These are phyloP conservation scores for Dactylellina parvicollis DNA, from an alignment of 2,329 filamentous ascomycete species.

Conservation along the genomic window DNA sequence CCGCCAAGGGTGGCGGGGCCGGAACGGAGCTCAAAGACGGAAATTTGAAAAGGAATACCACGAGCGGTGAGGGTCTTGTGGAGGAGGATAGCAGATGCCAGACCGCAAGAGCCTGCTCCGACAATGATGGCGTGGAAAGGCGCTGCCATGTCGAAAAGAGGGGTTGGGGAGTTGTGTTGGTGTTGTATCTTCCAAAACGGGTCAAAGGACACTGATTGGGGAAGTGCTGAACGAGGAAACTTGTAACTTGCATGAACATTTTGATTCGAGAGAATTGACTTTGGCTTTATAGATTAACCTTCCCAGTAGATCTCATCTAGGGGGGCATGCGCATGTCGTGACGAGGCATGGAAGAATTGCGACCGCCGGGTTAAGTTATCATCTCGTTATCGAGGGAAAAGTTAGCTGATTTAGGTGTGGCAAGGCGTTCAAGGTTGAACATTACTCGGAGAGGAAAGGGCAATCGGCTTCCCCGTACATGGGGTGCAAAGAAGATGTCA, in stretches of 20 bases:
- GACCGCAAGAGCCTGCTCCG: slow-evolving; percentile 31
- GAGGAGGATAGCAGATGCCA: slow-evolving; percentile 64
- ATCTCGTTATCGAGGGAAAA: slow-evolving; percentile 2
- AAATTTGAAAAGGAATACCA: slow-evolving; percentile 63
- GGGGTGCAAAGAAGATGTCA: too few species aligned
- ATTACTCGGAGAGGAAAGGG: background rate
- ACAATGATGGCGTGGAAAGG: slow-evolving; percentile 32
- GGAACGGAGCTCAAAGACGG: slow-evolving; percentile 65
- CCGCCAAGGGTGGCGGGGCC: slow-evolving; percentile 64
- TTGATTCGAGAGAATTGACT: background rate
- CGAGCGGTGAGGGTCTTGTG: slow-evolving; percentile 55
- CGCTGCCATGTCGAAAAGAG: slow-evolving; percentile 8
- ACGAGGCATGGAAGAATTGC: slow-evolving; percentile 16
- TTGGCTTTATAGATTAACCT: slow-evolving; percentile 9
- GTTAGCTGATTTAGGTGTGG: slow-evolving; percentile 10
- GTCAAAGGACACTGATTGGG: too few species aligned
- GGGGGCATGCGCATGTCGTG: slow-evolving; percentile 8
- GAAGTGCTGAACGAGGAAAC: background rate
- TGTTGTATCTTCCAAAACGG: slow-evolving; percentile 31
- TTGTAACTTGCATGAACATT: too few species aligned
- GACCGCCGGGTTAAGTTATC: slow-evolving; percentile 24
- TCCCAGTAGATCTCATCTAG: background rate
- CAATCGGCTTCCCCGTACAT: background rate
- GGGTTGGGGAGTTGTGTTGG: slow-evolving; percentile 15
- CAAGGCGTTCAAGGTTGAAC: background rate